phyloP scores from a whole-genome alignment of 371 early-diverging fungal species.

The Rhizopus delemar region DNA sequence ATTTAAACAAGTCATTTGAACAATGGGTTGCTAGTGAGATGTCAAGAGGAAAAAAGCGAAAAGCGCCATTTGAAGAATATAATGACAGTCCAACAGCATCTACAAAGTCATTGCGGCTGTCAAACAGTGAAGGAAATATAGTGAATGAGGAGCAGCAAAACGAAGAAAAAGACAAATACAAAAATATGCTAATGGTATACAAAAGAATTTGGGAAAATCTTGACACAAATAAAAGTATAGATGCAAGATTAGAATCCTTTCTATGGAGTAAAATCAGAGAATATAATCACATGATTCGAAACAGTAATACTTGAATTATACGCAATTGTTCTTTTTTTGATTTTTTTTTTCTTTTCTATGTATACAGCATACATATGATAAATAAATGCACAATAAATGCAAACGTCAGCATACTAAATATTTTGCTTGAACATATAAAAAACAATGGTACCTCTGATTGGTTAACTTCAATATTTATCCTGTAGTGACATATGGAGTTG shows the following conservation, averaged over 20 bases:
- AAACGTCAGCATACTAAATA: no score
- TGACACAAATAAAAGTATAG: conserved; percentile 10
- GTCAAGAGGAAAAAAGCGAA: background rate
- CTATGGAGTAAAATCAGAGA: conserved; percentile 24
- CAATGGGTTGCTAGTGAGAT: background rate
- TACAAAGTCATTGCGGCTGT: background rate
- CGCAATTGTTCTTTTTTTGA: background rate
- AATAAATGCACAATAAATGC: no score
- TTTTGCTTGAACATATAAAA: no score
- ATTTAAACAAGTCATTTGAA: background rate
- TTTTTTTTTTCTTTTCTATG: no score
- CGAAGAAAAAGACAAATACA: background rate
- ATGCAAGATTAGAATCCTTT: conserved; percentile 22
- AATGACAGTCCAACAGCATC: background rate
- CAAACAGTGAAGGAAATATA: background rate
- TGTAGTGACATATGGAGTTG: no score
- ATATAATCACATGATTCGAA: background rate
- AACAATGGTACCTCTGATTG: no score
- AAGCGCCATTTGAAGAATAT: background rate
- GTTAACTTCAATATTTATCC: no score
- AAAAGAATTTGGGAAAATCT: conserved; percentile 24
- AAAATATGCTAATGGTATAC: conserved; percentile 10
- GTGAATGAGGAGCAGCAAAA: background rate
- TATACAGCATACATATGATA: no score
- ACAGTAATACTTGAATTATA: background rate